phyloP scores from a whole-genome alignment of 805 yeast species.

The Zygotorulaspora danielsina region DNA sequence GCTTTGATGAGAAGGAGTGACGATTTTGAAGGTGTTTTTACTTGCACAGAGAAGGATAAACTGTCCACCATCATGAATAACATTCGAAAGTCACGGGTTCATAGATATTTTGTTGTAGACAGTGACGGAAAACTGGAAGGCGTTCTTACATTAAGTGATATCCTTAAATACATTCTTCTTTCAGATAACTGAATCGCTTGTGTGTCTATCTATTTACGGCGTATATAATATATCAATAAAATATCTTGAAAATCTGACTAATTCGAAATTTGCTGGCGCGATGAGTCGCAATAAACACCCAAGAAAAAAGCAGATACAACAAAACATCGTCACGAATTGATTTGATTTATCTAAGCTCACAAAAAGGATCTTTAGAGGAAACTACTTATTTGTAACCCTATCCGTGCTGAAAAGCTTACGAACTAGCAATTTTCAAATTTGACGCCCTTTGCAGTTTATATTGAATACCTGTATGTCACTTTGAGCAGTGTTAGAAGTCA shows the following conservation, averaged over 20 bases:
- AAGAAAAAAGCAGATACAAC: neutral
- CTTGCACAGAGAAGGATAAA: slow-evolving; percentile 84
- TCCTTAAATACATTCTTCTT: slow-evolving; percentile 72
- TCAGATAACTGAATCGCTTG: slow-evolving; percentile 43
- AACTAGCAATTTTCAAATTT: too few relatives aligned
- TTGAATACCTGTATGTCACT: neutral
- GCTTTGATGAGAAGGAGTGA: slow-evolving; percentile 85
- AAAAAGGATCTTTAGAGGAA: too few relatives aligned
- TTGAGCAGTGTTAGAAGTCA: neutral
- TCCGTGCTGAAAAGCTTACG: too few relatives aligned
- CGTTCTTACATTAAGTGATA: slow-evolving; percentile 87
- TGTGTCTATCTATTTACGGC: too few relatives aligned
- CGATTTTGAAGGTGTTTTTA: slow-evolving; percentile 96
- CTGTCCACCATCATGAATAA: slow-evolving; percentile 89
- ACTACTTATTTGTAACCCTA: too few relatives aligned
- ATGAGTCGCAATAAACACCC: neutral
- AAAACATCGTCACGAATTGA: neutral
- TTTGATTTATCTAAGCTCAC: too few relatives aligned
- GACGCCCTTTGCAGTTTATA: too few relatives aligned
- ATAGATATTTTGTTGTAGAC: slow-evolving; percentile 88
- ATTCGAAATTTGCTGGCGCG: too few relatives aligned
- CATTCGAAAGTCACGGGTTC: slow-evolving; percentile 83
- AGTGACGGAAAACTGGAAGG: slow-evolving; percentile 72
- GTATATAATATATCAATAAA: too few relatives aligned
- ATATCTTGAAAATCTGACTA: neutral